phyloP scores from a whole-genome alignment of 345 rosid species.

The Euphorbia lathyris region DNA sequence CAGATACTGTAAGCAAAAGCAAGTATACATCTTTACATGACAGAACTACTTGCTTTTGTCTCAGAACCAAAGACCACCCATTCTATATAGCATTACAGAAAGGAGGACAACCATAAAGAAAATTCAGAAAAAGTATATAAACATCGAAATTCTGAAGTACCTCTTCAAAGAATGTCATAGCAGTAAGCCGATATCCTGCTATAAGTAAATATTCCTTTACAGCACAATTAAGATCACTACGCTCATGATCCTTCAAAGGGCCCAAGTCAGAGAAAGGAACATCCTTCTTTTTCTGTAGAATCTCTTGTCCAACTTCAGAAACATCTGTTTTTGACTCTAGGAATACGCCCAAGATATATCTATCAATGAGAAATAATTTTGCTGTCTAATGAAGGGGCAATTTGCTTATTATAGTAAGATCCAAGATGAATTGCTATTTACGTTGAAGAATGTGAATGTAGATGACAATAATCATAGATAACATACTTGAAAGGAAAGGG shows the following conservation, averaged over 20 bases:
- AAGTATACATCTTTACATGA: not conserved
- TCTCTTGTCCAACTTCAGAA: slow-evolving; percentile 32
- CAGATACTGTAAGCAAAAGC: not conserved
- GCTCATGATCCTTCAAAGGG: slow-evolving; percentile 77
- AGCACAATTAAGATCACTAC: slow-evolving; percentile 85
- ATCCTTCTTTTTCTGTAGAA: slow-evolving; percentile 52
- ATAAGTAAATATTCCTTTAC: slow-evolving; percentile 90
- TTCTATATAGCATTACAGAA: not conserved
- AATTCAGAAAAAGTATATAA: not conserved
- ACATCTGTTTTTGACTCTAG: slow-evolving; percentile 50
- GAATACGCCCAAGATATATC: slow-evolving; percentile 20
- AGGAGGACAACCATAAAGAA: not conserved
- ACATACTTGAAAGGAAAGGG: not conserved
- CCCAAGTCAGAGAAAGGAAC: slow-evolving; percentile 68
- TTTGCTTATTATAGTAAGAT: not conserved
- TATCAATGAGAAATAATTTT: slow-evolving; percentile 1
- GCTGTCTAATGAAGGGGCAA: slow-evolving; percentile 4
- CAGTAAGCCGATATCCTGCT: slow-evolving; percentile 92
- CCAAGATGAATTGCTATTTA: not conserved
- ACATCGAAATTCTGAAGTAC: slow-evolving; percentile 33
- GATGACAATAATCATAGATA: slow-evolving; percentile 3
- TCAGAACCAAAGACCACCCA: not conserved
- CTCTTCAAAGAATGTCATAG: slow-evolving; percentile 98
- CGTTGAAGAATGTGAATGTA: not conserved
- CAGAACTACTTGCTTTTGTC: not conserved